These are phyloP conservation scores for Zymoseptoria ardabiliae DNA, from an alignment of 2,329 filamentous ascomycete species.

Conservation along the genomic window DNA sequence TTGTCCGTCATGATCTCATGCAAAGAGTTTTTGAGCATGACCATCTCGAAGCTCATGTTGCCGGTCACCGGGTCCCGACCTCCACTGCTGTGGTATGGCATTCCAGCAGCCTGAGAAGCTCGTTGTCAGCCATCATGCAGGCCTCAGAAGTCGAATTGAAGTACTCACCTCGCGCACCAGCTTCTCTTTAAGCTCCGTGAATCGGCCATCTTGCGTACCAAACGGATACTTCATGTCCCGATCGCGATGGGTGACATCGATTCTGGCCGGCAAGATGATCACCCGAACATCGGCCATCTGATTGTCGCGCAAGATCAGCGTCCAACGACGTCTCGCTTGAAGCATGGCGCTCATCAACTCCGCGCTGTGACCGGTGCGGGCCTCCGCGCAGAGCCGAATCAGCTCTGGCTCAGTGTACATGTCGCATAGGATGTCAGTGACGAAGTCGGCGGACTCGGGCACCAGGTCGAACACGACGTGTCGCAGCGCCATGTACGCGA, in stretches of 20 bases:
- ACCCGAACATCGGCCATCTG: slow-evolving; percentile 1
- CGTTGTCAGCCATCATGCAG: not conserved
- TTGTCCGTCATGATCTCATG: not conserved
- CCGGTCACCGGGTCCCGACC: not conserved
- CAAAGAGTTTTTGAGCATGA: not conserved
- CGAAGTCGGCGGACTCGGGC: not conserved
- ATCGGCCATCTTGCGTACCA: not conserved
- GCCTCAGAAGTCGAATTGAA: not conserved
- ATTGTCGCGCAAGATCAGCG: not conserved
- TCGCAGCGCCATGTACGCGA: not conserved
- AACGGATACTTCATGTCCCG: not conserved
- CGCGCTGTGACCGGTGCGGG: not conserved
- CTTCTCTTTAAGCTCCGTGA: not conserved
- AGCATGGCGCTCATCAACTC: slow-evolving; percentile 1
- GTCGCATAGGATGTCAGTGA: not conserved
- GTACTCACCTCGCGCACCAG: not conserved
- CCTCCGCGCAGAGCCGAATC: not conserved
- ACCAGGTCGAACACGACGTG: slow-evolving; percentile 1
- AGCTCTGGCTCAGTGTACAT: not conserved
- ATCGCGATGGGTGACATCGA: not conserved
- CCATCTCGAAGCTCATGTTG: slow-evolving; percentile 1
- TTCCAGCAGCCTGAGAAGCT: not conserved
- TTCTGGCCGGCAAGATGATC: not conserved
- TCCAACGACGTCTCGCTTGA: not conserved
- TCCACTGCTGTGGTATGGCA: not conserved